phyloP scores from a whole-genome alignment of 2,329 filamentous ascomycete genomes.

The Fusarium camptoceras region DNA sequence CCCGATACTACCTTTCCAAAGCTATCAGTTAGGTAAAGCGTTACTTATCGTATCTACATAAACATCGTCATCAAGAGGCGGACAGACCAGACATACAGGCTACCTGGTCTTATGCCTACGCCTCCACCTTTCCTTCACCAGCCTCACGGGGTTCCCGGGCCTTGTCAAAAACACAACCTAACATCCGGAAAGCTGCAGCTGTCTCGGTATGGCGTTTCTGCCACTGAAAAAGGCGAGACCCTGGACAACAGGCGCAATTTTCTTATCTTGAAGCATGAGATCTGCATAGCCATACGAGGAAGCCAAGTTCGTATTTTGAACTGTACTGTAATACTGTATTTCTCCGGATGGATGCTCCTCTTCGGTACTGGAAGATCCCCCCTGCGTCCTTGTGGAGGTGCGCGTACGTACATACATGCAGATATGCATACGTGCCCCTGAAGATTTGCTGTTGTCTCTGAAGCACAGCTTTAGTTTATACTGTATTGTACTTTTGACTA shows the following conservation, averaged over 20 bases:
- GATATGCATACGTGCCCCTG: slow-evolving; percentile 28
- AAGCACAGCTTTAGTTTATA: slow-evolving; percentile 5
- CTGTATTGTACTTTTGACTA: neutral
- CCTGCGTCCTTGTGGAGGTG: slow-evolving; percentile 31
- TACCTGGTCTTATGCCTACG: slow-evolving; percentile 6
- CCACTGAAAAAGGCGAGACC: slow-evolving; percentile 6
- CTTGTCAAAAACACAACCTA: slow-evolving; percentile 13
- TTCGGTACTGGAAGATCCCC: slow-evolving; percentile 40
- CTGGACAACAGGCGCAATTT: neutral
- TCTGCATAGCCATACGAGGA: slow-evolving; percentile 37
- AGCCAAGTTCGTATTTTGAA: slow-evolving; percentile 40
- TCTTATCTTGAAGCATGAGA: slow-evolving; percentile 31
- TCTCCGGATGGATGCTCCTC: slow-evolving; percentile 25
- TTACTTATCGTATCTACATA: slow-evolving; percentile 23
- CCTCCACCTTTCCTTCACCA: slow-evolving; percentile 26
- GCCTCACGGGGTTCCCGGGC: slow-evolving; percentile 42
- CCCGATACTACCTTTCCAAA: slow-evolving; percentile 5
- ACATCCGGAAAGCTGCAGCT: slow-evolving; percentile 25
- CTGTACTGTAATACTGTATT: slow-evolving; percentile 11
- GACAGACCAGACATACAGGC: neutral
- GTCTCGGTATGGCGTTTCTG: slow-evolving; percentile 1
- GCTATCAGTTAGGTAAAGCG: neutral
- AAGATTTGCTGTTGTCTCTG: slow-evolving; percentile 8
- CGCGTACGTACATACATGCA: slow-evolving; percentile 17
- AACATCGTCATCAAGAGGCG: slow-evolving; percentile 23